Conservation (phyloP, 768 basidiomycete genomes). For the Kwoniella sp. region DNA sequence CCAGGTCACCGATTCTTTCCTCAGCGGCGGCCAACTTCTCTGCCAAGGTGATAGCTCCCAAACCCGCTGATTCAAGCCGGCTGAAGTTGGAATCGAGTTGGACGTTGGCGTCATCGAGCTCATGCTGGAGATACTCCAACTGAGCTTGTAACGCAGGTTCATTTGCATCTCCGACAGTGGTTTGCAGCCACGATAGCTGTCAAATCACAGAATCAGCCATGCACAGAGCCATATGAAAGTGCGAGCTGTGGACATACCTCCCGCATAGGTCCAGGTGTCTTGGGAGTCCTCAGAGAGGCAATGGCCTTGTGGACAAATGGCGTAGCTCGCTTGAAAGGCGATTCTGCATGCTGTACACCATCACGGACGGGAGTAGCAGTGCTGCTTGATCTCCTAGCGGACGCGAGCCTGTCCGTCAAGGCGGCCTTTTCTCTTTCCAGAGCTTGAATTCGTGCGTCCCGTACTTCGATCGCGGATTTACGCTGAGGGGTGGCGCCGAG, state of each 20-base stretch:
- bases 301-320: constrained; percentile 43
- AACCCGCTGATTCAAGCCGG: constrained; percentile 50
- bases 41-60: constrained; percentile 42
- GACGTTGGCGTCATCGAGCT: constrained; percentile 43
- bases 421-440: constrained; percentile 50
- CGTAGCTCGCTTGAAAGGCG: constrained; percentile 38
- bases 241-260: constrained; percentile 33
- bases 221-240: not conserved
- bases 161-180: constrained; percentile 39
- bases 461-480: constrained; percentile 36
- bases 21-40: constrained; percentile 46
- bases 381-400: not conserved
- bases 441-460: constrained; percentile 41
- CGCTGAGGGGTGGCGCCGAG: constrained; percentile 36
- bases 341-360: constrained; percentile 26
- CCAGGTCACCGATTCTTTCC: constrained; percentile 43
- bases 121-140: constrained; percentile 44
- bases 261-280: constrained; percentile 46
- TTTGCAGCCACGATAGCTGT: constrained; percentile 51
- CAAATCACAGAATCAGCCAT: constrained; percentile 10
- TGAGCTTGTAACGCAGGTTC: constrained; percentile 45
- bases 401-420: constrained; percentile 34
- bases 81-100: constrained; percentile 52
- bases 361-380: not conserved
- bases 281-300: constrained; percentile 40